Evolutionary conservation across 2,329 filamentous ascomycete genomes (phyloP).

Genomic region (Calonectria leucothoes): DNA sequence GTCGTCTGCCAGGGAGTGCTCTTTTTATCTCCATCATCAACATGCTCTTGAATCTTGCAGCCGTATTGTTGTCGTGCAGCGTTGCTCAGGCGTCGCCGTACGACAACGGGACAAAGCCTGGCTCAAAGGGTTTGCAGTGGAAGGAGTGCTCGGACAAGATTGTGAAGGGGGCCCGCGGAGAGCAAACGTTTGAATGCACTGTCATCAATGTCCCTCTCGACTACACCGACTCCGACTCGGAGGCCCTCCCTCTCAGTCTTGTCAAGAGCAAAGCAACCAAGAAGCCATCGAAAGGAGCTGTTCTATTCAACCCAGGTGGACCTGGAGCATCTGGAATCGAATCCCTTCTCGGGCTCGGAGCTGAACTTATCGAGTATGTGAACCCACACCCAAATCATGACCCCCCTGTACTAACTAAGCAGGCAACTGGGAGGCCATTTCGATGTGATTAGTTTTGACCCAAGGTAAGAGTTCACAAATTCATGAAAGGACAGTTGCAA

Average conservation of each 20-base stretch:
- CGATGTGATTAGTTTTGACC: not conserved
- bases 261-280: not conserved
- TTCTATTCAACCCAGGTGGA: not conserved
- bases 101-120: not conserved
- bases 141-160: not conserved
- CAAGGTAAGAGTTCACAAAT: not conserved
- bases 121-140: not conserved
- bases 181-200: not conserved
- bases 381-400: too few relatives aligned
- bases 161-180: not conserved
- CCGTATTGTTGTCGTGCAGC: not conserved
- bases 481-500: fast-evolving
- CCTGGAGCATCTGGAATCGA: not conserved
- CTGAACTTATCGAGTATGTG: not conserved
- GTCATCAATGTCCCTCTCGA: not conserved
- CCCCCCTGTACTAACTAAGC: not conserved
- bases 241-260: not conserved
- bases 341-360: not conserved
- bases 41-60: not conserved
- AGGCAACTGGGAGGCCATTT: not conserved
- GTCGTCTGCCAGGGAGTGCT: not conserved
- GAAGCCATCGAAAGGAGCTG: not conserved
- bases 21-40: not conserved
- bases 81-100: not conserved
- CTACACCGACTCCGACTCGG: not conserved